These are phyloP conservation scores for Kwoniella newhampshirensis DNA, from an alignment of 768 basidiomycete genomes.

Conservation along the genomic window DNA sequence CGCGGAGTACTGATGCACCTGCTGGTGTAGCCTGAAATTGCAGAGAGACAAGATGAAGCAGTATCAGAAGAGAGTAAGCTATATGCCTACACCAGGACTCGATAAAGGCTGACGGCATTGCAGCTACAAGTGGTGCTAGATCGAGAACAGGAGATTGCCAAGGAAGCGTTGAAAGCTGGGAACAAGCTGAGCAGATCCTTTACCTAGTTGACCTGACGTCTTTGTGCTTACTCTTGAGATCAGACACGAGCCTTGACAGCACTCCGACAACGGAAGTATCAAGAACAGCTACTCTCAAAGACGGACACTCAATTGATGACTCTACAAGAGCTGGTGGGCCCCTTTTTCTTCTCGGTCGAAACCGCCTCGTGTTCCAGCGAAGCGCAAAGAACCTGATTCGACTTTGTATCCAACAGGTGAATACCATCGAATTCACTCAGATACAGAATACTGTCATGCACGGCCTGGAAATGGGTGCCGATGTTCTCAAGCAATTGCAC, in stretches of 20 bases:
- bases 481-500: constrained; percentile 89
- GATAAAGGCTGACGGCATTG: constrained; percentile 1
- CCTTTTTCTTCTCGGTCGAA: too few species aligned
- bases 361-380: too few species aligned
- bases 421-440: constrained; percentile 92
- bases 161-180: constrained; percentile 72
- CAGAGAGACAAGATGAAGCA: constrained; percentile 94
- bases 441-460: constrained; percentile 89
- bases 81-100: neutral
- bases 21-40: constrained; percentile 71
- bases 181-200: constrained; percentile 62
- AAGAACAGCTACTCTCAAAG: constrained; percentile 78
- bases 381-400: neutral
- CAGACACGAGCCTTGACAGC: constrained; percentile 72
- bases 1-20: neutral
- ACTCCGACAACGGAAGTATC: constrained; percentile 87
- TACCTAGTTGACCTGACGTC: neutral
- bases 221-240: neutral
- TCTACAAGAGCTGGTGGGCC: constrained; percentile 77
- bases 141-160: constrained; percentile 86
- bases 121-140: constrained; percentile 85
- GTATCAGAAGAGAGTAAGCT: constrained; percentile 84
- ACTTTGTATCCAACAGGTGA: constrained; percentile 63
- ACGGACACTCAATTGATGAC: constrained; percentile 88
- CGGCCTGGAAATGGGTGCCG: constrained; percentile 88